Base-by-base conservation (phyloP, 306 rosid species). In the Begonia peltatifolia region DNA sequence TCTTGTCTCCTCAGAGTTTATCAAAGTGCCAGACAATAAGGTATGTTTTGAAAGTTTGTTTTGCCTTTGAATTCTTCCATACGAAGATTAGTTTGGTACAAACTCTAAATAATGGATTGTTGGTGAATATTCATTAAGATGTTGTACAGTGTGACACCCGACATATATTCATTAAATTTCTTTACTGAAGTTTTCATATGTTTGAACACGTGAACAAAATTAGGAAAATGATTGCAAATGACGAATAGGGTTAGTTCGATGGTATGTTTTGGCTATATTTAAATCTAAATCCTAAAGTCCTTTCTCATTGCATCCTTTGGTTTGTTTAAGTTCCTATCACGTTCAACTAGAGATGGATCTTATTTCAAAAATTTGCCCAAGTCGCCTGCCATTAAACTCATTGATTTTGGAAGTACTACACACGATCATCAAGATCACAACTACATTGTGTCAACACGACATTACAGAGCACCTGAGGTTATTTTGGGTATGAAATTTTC, bases 381-480 rank as follows among this genome's bases (percentile, higher is more conserved):
- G 62, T 70, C 80, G n/a, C 66, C 76, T 46, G 60, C 73, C 55
- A 75, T 75, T 55, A 75, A 75, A 54, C 73, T 75, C 61, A 75
- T 75, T 49, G 80, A 75, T 53, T 75, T 75, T 59, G 80, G 80
- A 55, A 75, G 80, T 56, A 75, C 80, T 18, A 52, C 80, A 23
- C 67, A 66, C 65, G 76, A 70, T 52, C 70, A 70, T 63, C 76
- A 70, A 47, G 80, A 75, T 56, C 80, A 75, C 62, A 75, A 60
- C 59, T 75, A 75, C 44, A 69, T 75, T 16, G 80, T 75, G 44
- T 75, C 80, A 59, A 75, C 80, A 15, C 65, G 80, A 47, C 80
- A 75, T 58, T 75, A 74, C 56, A 72, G 80, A 38, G 80, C 80
- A 2, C 80, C 80, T 4, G 80, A 75, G 59, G 77, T 78, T 62